These are phyloP conservation scores for Phlegmacium glaucopus DNA, from an alignment of 768 basidiomycete genomes.

Conservation along the genomic window DNA sequence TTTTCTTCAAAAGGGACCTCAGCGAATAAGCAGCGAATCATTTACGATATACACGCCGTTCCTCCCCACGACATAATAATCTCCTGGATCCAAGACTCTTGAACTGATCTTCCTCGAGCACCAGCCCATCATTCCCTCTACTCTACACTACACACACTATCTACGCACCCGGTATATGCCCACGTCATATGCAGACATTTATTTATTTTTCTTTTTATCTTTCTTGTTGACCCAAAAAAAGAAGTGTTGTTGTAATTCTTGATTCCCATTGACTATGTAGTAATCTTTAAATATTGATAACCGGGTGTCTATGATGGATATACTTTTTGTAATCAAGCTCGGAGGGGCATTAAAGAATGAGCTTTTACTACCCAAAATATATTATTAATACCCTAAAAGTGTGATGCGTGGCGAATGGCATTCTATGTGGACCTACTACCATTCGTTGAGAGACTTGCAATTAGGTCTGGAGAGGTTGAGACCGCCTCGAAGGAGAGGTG, in stretches of 20 bases:
- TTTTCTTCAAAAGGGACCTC: no score
- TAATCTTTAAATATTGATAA: no score
- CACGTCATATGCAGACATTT: not conserved
- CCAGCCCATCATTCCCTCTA: not conserved
- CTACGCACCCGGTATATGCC: not conserved
- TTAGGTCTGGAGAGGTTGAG: constrained; percentile 74
- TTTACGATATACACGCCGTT: not conserved
- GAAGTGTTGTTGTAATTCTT: no score
- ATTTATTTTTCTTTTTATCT: no score
- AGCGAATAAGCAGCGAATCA: no score
- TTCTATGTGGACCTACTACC: constrained; percentile 38
- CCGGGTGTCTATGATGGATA: no score
- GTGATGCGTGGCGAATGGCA: not conserved
- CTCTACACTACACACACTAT: not conserved
- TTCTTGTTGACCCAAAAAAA: no score
- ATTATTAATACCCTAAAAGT: no score
- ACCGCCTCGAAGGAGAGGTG: constrained; percentile 83
- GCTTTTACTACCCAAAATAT: no score
- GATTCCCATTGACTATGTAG: no score
- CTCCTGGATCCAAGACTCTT: not conserved
- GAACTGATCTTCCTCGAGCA: not conserved
- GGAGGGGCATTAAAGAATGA: not conserved
- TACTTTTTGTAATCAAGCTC: not conserved
- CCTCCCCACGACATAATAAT: not conserved
- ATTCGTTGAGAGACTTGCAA: constrained; percentile 65